Conservation (phyloP, 1,284 basidiomycete genomes). For the Tylopilus orsonianus region DNA sequence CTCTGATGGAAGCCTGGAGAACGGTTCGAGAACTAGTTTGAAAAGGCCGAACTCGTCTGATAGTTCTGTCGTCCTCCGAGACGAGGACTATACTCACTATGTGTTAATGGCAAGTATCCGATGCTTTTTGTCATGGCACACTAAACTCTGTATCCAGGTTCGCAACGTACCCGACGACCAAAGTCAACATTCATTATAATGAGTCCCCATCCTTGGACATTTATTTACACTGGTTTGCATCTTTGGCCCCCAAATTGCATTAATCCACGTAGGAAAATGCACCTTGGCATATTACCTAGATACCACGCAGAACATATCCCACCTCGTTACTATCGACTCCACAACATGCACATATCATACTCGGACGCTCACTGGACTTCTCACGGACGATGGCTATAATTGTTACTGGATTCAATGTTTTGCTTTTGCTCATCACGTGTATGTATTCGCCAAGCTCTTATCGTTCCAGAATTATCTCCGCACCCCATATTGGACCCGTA, state of each 20-base stretch:
- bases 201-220: slow-evolving; percentile 1
- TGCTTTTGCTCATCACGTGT: slow-evolving; percentile 8
- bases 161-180: slow-evolving; percentile 47
- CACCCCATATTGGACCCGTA: background rate
- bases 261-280: slow-evolving; percentile 2
- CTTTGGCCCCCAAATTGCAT: slow-evolving; percentile 8
- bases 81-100: slow-evolving; percentile 58
- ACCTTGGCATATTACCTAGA: slow-evolving; percentile 21
- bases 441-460: slow-evolving; percentile 7
- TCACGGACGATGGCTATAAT: slow-evolving; percentile 16
- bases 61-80: slow-evolving; percentile 41
- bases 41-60: slow-evolving; percentile 39
- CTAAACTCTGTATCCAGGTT: slow-evolving; percentile 37
- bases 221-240: slow-evolving; percentile 13
- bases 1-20: slow-evolving; percentile 39
- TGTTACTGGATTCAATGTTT: slow-evolving; percentile 9
- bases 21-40: slow-evolving; percentile 46
- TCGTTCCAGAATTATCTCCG: slow-evolving; percentile 14
- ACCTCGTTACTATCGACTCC: slow-evolving; percentile 10
- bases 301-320: slow-evolving; percentile 11
- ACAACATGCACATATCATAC: slow-evolving; percentile 18
- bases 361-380: slow-evolving; percentile 16
- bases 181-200: slow-evolving; percentile 40
- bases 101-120: slow-evolving; percentile 52
- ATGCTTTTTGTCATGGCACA: background rate